A percentile compares a stretch with the other conserved stretches of the same genome.
Evolutionary conservation across 164 flowering plant genomes (phyloP).

Genomic region (Kingdonia uniflora): DNA sequence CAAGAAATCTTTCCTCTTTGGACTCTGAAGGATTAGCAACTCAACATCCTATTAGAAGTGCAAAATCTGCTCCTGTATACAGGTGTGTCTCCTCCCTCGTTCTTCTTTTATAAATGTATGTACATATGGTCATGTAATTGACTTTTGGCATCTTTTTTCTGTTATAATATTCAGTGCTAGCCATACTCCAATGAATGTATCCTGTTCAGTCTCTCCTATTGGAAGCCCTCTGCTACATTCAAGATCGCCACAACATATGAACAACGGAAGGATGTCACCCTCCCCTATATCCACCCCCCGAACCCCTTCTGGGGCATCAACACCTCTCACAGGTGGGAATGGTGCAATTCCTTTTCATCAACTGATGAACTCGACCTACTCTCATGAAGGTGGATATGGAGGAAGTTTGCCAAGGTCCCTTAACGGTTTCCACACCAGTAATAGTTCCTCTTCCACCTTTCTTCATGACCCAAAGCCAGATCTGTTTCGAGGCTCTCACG

Average conservation of each 20-base stretch:
- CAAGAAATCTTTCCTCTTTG: conserved; percentile 25
- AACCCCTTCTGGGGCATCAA: conserved; percentile 66
- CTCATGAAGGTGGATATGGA: conserved; percentile 39
- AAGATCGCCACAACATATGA: conserved; percentile 63
- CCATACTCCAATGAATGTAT: conserved; percentile 47
- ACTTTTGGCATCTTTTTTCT: conserved; percentile 6
- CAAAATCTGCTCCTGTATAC: conserved; percentile 23
- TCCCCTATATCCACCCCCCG: conserved; percentile 83
- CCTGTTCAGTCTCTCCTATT: conserved; percentile 89
- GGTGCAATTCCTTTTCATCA: conserved; percentile 67
- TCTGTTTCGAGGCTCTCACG: conserved; percentile 51
- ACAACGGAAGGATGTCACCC: conserved; percentile 61
- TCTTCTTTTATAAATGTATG: not conserved
- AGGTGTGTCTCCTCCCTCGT: conserved; percentile 26
- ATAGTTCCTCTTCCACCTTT: conserved; percentile 31
- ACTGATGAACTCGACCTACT: conserved; percentile 34
- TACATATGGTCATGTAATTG: not conserved
- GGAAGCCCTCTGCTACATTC: conserved; percentile 70
- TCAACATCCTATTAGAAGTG: conserved; percentile 25
- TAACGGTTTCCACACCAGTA: conserved; percentile 18
- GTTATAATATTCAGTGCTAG: conserved; percentile 42
- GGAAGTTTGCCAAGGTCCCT: conserved; percentile 39
- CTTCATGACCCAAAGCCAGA: conserved; percentile 41
- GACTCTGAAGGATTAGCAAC: conserved; percentile 31
- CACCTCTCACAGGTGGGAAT: conserved; percentile 75